A percentile compares a stretch with the other conserved stretches of the same genome.
Conservation (phyloP, 148 eudicot genomes). For the Mesembryanthemum crystallinum region DNA sequence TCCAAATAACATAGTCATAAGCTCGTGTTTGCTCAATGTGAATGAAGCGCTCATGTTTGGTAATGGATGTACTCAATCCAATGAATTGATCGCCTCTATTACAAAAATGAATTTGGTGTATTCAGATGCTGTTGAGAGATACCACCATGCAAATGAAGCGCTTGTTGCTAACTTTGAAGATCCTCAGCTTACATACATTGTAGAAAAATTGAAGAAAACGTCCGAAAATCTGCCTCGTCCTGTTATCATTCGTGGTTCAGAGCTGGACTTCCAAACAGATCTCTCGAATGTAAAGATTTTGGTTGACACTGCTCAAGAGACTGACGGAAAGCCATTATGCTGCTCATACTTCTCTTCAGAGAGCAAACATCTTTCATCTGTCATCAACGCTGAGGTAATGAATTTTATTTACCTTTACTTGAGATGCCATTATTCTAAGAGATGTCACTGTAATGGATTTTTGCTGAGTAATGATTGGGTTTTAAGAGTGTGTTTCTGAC, state of each 20-base stretch:
- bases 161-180: constrained; percentile 58
- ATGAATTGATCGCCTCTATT: background rate
- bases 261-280: constrained; percentile 45
- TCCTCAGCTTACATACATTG: constrained; percentile 53
- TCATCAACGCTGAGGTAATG: constrained; percentile 63
- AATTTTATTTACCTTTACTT: constrained; percentile 11
- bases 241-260: constrained; percentile 54
- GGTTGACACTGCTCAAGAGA: constrained; percentile 24
- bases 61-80: background rate
- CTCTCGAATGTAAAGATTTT: constrained; percentile 33
- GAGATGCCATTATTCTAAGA: background rate
- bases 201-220: constrained; percentile 41
- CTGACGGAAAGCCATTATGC: constrained; percentile 34
- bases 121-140: constrained; percentile 56
- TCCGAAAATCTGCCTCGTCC: constrained; percentile 43
- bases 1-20: background rate
- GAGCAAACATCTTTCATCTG: constrained; percentile 27
- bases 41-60: background rate
- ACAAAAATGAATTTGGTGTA: constrained; percentile 14
- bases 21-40: background rate
- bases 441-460: background rate
- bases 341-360: constrained; percentile 63
- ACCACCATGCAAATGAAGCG: constrained; percentile 44
- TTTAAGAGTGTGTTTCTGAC: background rate
- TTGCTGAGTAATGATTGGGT: background rate